phyloP scores from a whole-genome alignment of 2,329 filamentous ascomycete genomes.

The Clarireedia hainanense region DNA sequence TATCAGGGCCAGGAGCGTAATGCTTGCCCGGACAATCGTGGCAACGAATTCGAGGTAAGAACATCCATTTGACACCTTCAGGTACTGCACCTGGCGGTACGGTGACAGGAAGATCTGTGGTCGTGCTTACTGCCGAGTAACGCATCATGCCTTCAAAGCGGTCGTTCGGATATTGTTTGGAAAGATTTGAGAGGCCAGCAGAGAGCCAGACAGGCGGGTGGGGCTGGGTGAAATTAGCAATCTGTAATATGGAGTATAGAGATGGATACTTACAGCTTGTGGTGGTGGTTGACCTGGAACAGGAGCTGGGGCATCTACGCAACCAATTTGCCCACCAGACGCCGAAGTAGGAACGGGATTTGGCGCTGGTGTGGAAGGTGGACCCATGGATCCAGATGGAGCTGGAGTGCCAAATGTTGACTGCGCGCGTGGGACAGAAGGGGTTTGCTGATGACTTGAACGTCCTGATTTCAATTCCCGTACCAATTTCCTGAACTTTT shows the following conservation, averaged over 20 bases:
- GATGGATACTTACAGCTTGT: slow-evolving; percentile 47
- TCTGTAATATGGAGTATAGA: slow-evolving; percentile 2
- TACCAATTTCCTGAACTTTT: slow-evolving; percentile 61
- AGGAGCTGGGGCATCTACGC: slow-evolving; percentile 58
- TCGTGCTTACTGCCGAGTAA: slow-evolving; percentile 70
- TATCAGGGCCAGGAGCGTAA: slow-evolving; percentile 83
- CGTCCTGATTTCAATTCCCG: slow-evolving; percentile 44
- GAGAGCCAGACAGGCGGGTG: slow-evolving; percentile 78
- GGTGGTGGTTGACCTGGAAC: slow-evolving; percentile 47
- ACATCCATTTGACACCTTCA: slow-evolving; percentile 67
- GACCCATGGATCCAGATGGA: slow-evolving; percentile 44
- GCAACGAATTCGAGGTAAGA: slow-evolving; percentile 82
- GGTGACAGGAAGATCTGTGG: slow-evolving; percentile 58
- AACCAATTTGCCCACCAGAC: slow-evolving; percentile 52
- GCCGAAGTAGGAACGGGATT: slow-evolving; percentile 28
- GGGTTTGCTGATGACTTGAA: slow-evolving; percentile 34
- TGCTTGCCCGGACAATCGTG: slow-evolving; percentile 88
- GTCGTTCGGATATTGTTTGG: slow-evolving; percentile 65
- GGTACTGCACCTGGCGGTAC: slow-evolving; percentile 41
- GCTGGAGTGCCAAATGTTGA: slow-evolving; percentile 42
- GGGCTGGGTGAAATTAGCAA: slow-evolving; percentile 36
- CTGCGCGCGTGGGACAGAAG: slow-evolving; percentile 37
- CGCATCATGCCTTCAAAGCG: slow-evolving; percentile 88
- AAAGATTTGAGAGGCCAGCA: slow-evolving; percentile 63
- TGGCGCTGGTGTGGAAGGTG: slow-evolving; percentile 35